A percentile compares a stretch with the other conserved stretches of the same genome.
phyloP scores from a whole-genome alignment of 202 grass and related monocot species.

The Panicum virgatum region DNA sequence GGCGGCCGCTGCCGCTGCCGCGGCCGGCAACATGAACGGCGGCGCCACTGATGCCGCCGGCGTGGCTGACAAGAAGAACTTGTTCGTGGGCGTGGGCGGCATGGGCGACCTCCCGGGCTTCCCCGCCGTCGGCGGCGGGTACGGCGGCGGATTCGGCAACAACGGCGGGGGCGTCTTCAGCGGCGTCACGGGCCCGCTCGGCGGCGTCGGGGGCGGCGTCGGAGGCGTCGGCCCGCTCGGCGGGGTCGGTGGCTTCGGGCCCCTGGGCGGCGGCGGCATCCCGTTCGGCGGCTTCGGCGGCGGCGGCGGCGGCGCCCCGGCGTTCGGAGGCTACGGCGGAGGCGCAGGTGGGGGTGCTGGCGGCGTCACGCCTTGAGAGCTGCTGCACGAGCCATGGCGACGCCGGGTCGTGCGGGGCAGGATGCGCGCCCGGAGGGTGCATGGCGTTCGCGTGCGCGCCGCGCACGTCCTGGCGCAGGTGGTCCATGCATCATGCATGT shows the following conservation, averaged over 20 bases:
- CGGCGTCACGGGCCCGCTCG: constrained; percentile 48
- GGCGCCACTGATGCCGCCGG: neutral
- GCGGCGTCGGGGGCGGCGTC: constrained; percentile 37
- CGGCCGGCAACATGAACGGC: neutral
- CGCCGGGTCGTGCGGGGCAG: neutral
- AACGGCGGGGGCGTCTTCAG: constrained; percentile 51
- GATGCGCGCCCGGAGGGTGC: neutral
- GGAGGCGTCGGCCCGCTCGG: constrained; percentile 24
- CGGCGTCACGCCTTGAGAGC: constrained; percentile 27
- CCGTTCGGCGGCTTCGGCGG: constrained; percentile 25
- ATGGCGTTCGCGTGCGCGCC: neutral
- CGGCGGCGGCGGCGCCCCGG: neutral
- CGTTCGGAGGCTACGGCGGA: constrained; percentile 8
- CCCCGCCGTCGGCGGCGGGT: constrained; percentile 44
- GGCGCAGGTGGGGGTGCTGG: constrained; percentile 8
- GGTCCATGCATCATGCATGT: no score
- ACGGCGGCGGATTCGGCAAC: constrained; percentile 51
- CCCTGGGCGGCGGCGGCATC: neutral
- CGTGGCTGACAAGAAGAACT: constrained; percentile 47
- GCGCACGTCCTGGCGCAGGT: no score
- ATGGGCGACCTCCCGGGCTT: constrained; percentile 55
- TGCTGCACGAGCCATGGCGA: neutral
- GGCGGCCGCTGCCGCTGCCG: neutral
- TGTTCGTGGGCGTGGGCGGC: constrained; percentile 48
- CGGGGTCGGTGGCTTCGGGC: constrained; percentile 4